Evolutionary conservation across 805 yeast genomes (phyloP).

Genomic region (Yarrowia sp.): DNA sequence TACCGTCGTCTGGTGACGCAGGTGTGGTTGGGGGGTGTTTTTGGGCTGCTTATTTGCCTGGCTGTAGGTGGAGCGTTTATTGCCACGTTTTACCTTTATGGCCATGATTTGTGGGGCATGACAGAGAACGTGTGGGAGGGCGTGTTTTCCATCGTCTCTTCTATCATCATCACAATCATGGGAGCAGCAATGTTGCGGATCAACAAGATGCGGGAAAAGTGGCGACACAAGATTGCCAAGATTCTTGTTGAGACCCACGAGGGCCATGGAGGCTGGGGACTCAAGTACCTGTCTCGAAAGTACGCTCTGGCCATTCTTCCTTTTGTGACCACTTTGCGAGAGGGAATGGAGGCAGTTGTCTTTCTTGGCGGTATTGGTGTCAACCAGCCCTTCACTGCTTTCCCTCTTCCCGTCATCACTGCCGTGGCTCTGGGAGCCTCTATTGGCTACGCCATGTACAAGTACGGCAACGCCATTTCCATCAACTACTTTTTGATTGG

Average conservation of each 20-base stretch:
- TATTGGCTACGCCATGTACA: slow-evolving; percentile 73
- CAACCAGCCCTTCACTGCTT: slow-evolving; percentile 59
- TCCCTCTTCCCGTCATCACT: slow-evolving; percentile 88
- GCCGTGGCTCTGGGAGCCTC: slow-evolving; percentile 77
- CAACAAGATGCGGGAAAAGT: slow-evolving; percentile 79
- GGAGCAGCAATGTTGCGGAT: slow-evolving; percentile 93
- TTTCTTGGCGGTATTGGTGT: slow-evolving; percentile 95
- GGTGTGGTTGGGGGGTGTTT: slow-evolving; percentile 75
- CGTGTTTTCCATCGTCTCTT: slow-evolving; percentile 68
- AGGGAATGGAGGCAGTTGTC: slow-evolving; percentile 94
- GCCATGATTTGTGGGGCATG: slow-evolving; percentile 80
- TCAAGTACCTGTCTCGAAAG: slow-evolving; percentile 39
- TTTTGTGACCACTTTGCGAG: slow-evolving; percentile 86
- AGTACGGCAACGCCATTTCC: slow-evolving; percentile 75
- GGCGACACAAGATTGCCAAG: slow-evolving; percentile 60
- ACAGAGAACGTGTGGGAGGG: slow-evolving; percentile 93
- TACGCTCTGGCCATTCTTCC: slow-evolving; percentile 90
- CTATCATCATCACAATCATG: slow-evolving; percentile 82
- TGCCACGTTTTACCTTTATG: slow-evolving; percentile 65
- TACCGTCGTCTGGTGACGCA: slow-evolving; percentile 58
- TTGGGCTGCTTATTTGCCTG: slow-evolving; percentile 68
- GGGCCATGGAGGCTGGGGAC: slow-evolving; percentile 47
- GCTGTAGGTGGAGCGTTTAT: slow-evolving; percentile 71
- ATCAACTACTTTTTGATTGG: slow-evolving; percentile 80
- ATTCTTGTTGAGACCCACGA: slow-evolving; percentile 36